These are phyloP conservation scores for Quercus engelmannii DNA, from an alignment of 306 rosid genomes.

Conservation along the genomic window DNA sequence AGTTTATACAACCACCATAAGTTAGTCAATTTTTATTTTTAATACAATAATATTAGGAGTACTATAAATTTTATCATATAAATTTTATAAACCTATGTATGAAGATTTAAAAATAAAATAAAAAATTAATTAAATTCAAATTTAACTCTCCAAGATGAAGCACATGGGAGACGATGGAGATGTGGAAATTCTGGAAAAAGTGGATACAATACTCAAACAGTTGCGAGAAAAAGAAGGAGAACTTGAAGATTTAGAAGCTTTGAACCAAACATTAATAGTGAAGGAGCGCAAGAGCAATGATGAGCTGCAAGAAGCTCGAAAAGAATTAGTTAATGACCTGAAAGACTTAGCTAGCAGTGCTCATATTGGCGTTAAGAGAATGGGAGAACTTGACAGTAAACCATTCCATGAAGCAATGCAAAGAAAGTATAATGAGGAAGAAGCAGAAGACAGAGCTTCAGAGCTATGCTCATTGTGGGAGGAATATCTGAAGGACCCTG, in stretches of 20 bases:
- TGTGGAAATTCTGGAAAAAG: conserved; percentile 66
- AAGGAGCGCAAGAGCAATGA: conserved; percentile 87
- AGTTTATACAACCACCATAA: too few relatives aligned
- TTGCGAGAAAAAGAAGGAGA: conserved; percentile 84
- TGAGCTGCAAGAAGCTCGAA: conserved; percentile 95
- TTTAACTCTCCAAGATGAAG: conserved; percentile 24
- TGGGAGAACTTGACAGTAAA: conserved; percentile 86
- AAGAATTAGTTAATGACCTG: conserved; percentile 56
- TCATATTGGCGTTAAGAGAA: conserved; percentile 69
- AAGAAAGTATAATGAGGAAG: conserved; percentile 67
- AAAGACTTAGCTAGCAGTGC: conserved; percentile 54
- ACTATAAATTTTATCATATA: too few relatives aligned
- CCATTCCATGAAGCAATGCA: conserved; percentile 80
- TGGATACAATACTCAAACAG: conserved; percentile 54
- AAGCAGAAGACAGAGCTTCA: too few relatives aligned
- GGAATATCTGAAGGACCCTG: too few relatives aligned
- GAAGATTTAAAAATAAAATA: too few relatives aligned
- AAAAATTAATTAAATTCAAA: too few relatives aligned
- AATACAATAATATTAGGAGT: too few relatives aligned
- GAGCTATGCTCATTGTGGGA: too few relatives aligned
- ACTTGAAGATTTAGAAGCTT: conserved; percentile 54
- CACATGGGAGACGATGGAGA: conserved; percentile 84
- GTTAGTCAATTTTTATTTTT: too few relatives aligned
- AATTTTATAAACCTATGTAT: too few relatives aligned
- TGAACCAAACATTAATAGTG: conserved; percentile 74